Conservation (phyloP, 805 yeast species). For the Metschnikowia reukaufii region DNA sequence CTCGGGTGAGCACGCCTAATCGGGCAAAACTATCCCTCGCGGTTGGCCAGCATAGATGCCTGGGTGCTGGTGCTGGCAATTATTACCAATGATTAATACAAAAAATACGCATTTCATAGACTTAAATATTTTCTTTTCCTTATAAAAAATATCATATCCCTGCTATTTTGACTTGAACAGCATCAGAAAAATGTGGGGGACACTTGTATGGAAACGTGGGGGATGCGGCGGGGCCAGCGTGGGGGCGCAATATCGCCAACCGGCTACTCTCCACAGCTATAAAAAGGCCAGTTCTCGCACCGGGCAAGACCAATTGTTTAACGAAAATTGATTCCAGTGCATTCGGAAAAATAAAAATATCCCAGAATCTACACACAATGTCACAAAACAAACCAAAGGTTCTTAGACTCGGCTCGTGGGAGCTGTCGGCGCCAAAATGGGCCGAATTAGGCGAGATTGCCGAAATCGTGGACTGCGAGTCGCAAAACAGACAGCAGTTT, state of each 20-base stretch:
- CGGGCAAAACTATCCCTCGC: background rate
- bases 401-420: conserved; percentile 21
- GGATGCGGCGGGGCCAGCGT: background rate
- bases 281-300: background rate
- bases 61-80: too few relatives aligned
- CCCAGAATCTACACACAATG: conserved; percentile 4
- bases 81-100: too few relatives aligned
- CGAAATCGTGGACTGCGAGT: conserved; percentile 38
- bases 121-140: too few relatives aligned
- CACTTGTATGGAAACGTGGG: conserved; percentile 3
- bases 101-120: too few relatives aligned
- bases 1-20: background rate
- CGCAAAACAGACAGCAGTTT: conserved; percentile 40
- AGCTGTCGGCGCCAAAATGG: conserved; percentile 16
- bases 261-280: background rate
- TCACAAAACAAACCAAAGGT: conserved; percentile 17
- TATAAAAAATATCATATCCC: too few relatives aligned
- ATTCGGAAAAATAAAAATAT: too few relatives aligned
- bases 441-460: conserved; percentile 24
- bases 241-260: background rate
- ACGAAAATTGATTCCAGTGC: too few relatives aligned
- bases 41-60: too few relatives aligned
- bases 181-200: background rate
- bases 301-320: background rate
- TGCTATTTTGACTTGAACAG: too few relatives aligned